A percentile compares a stretch with the other conserved stretches of the same genome.
These are phyloP conservation scores for Pichia insulana DNA, from an alignment of 805 yeast species.

Conservation along the genomic window DNA sequence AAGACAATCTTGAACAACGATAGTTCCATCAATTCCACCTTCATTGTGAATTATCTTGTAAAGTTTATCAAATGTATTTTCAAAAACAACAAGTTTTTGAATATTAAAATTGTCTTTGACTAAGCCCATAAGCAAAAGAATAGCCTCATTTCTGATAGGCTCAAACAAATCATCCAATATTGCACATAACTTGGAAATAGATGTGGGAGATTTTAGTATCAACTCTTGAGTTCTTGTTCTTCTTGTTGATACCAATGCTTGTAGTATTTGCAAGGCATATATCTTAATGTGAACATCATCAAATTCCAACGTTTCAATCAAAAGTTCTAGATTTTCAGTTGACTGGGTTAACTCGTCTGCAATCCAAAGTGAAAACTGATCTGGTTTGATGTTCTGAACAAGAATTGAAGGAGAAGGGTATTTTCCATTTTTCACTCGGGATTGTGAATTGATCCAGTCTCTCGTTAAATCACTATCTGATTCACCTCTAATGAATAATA, in stretches of 20 bases:
- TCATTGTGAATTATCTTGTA: conserved; percentile 77
- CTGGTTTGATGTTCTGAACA: conserved; percentile 47
- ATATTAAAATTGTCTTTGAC: conserved; percentile 76
- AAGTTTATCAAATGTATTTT: conserved; percentile 77
- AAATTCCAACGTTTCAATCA: conserved; percentile 37
- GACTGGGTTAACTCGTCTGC: conserved; percentile 84
- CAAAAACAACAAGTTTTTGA: conserved; percentile 91
- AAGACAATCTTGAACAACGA: conserved; percentile 86
- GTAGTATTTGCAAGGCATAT: conserved; percentile 77
- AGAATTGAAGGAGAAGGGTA: conserved; percentile 65
- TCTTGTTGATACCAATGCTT: conserved; percentile 73
- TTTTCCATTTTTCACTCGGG: conserved; percentile 66
- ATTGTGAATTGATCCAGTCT: conserved; percentile 65
- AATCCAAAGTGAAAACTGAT: conserved; percentile 88
- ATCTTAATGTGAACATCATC: conserved; percentile 69
- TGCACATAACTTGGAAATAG: conserved; percentile 65
- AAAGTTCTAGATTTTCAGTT: conserved; percentile 36
- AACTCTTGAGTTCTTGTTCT: conserved; percentile 65
- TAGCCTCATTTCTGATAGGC: conserved; percentile 83
- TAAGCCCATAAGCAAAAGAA: conserved; percentile 72
- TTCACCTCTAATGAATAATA: conserved; percentile 62
- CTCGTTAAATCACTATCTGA: conserved; percentile 56
- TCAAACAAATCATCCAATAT: conserved; percentile 61
- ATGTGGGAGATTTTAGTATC: conserved; percentile 64
- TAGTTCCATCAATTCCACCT: conserved; percentile 82